A percentile compares a stretch with the other conserved stretches of the same genome.
phyloP scores from a whole-genome alignment of 345 rosid genomes.

The Brassica carinata region DNA sequence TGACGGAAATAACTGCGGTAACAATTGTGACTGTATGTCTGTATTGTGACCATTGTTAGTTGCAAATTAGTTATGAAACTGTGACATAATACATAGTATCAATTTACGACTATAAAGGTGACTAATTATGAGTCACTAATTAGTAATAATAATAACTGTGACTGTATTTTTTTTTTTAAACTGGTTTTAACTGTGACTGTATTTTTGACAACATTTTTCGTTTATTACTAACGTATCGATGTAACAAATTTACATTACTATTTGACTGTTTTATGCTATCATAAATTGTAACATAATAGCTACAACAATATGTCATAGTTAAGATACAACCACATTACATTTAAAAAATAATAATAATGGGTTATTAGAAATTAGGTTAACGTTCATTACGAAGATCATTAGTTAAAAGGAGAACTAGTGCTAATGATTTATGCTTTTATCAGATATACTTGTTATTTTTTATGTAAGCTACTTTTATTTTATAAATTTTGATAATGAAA shows the following conservation, averaged over 20 bases:
- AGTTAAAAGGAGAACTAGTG: not conserved
- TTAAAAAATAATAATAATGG: too few relatives aligned
- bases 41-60: not conserved
- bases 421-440: not conserved
- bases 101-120: not conserved
- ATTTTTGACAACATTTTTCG: not conserved
- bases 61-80: not conserved
- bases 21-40: too few relatives aligned
- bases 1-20: too few relatives aligned
- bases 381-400: too few relatives aligned
- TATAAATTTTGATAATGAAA: not conserved
- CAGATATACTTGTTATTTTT: too few relatives aligned
- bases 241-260: not conserved
- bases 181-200: not conserved
- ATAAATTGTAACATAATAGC: too few relatives aligned
- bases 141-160: not conserved
- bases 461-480: not conserved
- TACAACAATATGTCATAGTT: too few relatives aligned
- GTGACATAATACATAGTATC: not conserved
- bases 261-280: too few relatives aligned
- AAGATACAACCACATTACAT: too few relatives aligned
- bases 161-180: too few relatives aligned
- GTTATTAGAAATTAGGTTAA: too few relatives aligned
- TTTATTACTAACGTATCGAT: not conserved
- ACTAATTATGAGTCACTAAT: not conserved